Evolutionary conservation across 2,329 filamentous ascomycete genomes (phyloP).

Genomic region (Paraphoma sp.): DNA sequence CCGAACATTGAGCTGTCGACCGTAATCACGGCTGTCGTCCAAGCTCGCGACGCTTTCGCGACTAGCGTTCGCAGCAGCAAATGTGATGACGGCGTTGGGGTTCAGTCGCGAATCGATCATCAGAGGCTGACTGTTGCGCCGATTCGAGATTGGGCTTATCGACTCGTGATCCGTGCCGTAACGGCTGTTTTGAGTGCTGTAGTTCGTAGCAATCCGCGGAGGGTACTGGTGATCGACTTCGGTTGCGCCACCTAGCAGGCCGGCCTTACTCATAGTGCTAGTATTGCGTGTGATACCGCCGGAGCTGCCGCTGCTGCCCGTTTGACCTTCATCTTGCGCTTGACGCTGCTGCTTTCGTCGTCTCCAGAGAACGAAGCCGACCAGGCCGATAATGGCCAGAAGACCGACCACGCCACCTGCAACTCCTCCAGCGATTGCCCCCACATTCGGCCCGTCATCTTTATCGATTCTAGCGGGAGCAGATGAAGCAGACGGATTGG

Average conservation of each 20-base stretch:
- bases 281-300: constrained; percentile 49
- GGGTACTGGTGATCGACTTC: constrained; percentile 27
- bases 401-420: constrained; percentile 49
- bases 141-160: constrained; percentile 42
- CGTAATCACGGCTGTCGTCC: constrained; percentile 56
- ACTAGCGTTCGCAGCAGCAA: constrained; percentile 52
- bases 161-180: constrained; percentile 36
- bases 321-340: constrained; percentile 17
- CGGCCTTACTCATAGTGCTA: constrained; percentile 57
- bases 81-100: constrained; percentile 54
- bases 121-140: constrained; percentile 52
- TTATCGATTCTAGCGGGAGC: constrained; percentile 12
- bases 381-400: constrained; percentile 44
- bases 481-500: constrained; percentile 7
- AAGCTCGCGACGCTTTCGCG: constrained; percentile 55
- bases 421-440: constrained; percentile 56
- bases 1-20: constrained; percentile 51
- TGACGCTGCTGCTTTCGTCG: constrained; percentile 31
- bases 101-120: constrained; percentile 59
- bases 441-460: constrained; percentile 38
- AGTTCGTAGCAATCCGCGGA: constrained; percentile 33
- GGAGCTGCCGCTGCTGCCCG: constrained; percentile 12
- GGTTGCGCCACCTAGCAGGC: constrained; percentile 44
- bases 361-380: constrained; percentile 51
- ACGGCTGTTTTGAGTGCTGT: constrained; percentile 35